Conservation (phyloP, 305 asterid species). For the Salvia sclarea region DNA sequence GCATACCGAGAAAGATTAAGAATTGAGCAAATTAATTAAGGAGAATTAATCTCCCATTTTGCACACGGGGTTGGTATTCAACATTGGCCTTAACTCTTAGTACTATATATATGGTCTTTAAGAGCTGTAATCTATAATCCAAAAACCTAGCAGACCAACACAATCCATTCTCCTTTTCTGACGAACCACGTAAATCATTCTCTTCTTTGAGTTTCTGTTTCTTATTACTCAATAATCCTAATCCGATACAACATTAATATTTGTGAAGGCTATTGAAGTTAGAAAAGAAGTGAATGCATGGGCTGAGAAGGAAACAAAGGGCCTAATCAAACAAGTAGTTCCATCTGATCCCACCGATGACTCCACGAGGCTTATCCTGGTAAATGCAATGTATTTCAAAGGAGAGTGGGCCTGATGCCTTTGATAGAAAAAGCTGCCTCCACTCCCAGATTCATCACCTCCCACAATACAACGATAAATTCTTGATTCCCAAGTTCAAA, state of each 20-base stretch:
- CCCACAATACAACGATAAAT: slow-evolving; percentile 42
- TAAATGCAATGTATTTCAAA: slow-evolving; percentile 80
- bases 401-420: slow-evolving; percentile 73
- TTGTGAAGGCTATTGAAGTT: slow-evolving; percentile 57
- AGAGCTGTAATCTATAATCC: too few species aligned
- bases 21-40: too few species aligned
- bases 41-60: too few species aligned
- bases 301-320: slow-evolving; percentile 72
- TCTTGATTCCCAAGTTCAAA: slow-evolving; percentile 71
- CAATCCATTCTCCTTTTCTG: too few species aligned
- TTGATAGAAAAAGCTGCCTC: slow-evolving; percentile 56
- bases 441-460: slow-evolving; percentile 56
- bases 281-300: slow-evolving; percentile 61
- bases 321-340: slow-evolving; percentile 72
- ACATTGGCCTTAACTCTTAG: too few species aligned
- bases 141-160: too few species aligned
- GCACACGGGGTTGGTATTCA: too few species aligned
- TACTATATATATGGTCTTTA: too few species aligned
- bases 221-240: too few species aligned
- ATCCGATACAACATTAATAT: too few species aligned
- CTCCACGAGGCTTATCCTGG: slow-evolving; percentile 60
- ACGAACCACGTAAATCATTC: too few species aligned
- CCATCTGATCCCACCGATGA: slow-evolving; percentile 55
- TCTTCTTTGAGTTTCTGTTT: not conserved
- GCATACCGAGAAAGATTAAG: too few species aligned